Evolutionary conservation across 2,329 filamentous ascomycete genomes (phyloP), one percentile per base, ranked within the genome.

Genomic region (Penicillium vulpinum): DNA sequence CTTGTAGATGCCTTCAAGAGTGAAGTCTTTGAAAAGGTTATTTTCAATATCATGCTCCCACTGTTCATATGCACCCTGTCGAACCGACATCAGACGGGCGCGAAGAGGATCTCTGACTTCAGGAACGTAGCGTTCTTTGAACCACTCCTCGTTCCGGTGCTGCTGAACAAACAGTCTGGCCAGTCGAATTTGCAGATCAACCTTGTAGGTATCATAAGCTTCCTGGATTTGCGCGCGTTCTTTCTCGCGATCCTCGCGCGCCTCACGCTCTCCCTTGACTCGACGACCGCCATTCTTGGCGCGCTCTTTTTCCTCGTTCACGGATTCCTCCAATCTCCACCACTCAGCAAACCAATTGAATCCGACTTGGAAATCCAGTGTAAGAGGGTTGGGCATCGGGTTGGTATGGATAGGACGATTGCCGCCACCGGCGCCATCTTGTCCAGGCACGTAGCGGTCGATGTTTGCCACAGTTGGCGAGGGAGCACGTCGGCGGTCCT

Each of bases 131-230:
- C 91, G 88, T 76, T 99, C 94, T 66, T 88, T 91, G 78, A 99
- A 99, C 94, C 94, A 99, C 72, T 99, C 93, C 73, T 99, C 94
- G 41, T 87, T 87, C 73, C 96, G 96, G 76, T 99, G 94, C 66
- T 92, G 89, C 48, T 88, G 85, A 40, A 99, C 94, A 72, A 99
- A 99, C 1, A 85, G 81, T 62, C 92, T 87, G 0, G 94, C 92
- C 88, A 96, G 93, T 63, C 84, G 83, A 35, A 85, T 77, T 64
- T 87, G 85, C 11, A 87, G 76, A 57, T 86, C 85, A 65, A 84
- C 82, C 70, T 88, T 88, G 77, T 88, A 88, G 39, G 80, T 73
- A 66, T 88, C 85, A 59, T 88, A 88, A 3, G 85, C 85, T 22
- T 80, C 79, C 59, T 88, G 85, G 11, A 88, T 88, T 68, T 84